phyloP scores from a whole-genome alignment of 805 yeast species.

The Zygotorulaspora florentina region DNA sequence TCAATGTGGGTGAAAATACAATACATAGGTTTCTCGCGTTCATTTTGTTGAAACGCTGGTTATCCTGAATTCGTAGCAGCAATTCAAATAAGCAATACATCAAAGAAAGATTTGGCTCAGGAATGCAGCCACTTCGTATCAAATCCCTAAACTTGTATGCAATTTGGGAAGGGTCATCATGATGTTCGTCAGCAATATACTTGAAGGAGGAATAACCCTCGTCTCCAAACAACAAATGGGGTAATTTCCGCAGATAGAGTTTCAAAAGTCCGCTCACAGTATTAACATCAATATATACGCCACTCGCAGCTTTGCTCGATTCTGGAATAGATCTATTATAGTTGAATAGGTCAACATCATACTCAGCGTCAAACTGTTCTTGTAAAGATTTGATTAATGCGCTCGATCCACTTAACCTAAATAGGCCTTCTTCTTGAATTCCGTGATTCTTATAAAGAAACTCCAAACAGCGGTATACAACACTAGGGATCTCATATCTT shows the following conservation, averaged over 20 bases:
- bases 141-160: slow-evolving; percentile 36
- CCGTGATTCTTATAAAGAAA: slow-evolving; percentile 65
- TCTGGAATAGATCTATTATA: slow-evolving; percentile 24
- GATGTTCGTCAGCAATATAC: slow-evolving; percentile 32
- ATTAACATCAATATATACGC: slow-evolving; percentile 60
- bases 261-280: slow-evolving; percentile 84
- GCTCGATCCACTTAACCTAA: slow-evolving; percentile 86
- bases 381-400: slow-evolving; percentile 65
- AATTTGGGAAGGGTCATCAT: slow-evolving; percentile 29
- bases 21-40: slow-evolving; percentile 71
- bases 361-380: slow-evolving; percentile 59
- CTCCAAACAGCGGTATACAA: slow-evolving; percentile 70
- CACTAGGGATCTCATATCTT: slow-evolving; percentile 55
- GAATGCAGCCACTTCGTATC: slow-evolving; percentile 37
- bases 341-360: slow-evolving; percentile 63
- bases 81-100: slow-evolving; percentile 64
- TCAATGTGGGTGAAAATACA: slow-evolving; percentile 78
- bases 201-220: slow-evolving; percentile 41
- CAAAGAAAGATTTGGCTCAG: slow-evolving; percentile 53
- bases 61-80: slow-evolving; percentile 57
- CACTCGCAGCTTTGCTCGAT: slow-evolving; percentile 20
- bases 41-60: slow-evolving; percentile 73
- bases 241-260: slow-evolving; percentile 73
- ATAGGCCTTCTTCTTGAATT: slow-evolving; percentile 83
- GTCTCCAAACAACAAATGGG: slow-evolving; percentile 62